These are phyloP conservation scores for Juglanconis oblonga DNA, from an alignment of 2,329 filamentous ascomycete genomes.

Conservation along the genomic window DNA sequence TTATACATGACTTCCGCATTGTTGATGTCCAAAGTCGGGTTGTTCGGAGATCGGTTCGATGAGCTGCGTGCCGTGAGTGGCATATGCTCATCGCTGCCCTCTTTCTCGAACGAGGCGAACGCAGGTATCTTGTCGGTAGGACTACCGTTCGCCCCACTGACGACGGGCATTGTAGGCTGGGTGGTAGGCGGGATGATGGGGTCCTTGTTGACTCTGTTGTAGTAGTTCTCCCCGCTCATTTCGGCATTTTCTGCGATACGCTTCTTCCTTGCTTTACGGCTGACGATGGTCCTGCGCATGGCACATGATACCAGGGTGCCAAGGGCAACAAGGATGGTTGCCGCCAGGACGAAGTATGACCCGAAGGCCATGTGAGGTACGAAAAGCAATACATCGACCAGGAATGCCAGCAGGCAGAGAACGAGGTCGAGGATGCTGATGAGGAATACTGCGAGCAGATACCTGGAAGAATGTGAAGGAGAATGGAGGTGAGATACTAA, in stretches of 20 bases:
- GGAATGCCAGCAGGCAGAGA: conserved; percentile 79
- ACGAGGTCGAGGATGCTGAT: conserved; percentile 82
- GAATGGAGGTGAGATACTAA: conserved; percentile 80
- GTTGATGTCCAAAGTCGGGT: conserved; percentile 37
- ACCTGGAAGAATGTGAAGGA: conserved; percentile 85
- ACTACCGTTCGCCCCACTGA: conserved; percentile 52
- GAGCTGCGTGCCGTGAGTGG: conserved; percentile 67
- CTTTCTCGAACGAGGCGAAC: conserved; percentile 66
- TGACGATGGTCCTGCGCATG: conserved; percentile 89
- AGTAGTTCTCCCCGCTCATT: conserved; percentile 94
- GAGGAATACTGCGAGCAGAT: conserved; percentile 80
- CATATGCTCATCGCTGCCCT: conserved; percentile 66
- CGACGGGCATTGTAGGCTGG: conserved; percentile 57
- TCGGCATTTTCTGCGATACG: conserved; percentile 91
- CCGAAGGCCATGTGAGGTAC: conserved; percentile 93
- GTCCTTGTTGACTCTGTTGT: conserved; percentile 65
- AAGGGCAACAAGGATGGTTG: conserved; percentile 79
- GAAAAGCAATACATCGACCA: conserved; percentile 92
- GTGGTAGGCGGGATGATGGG: conserved; percentile 39
- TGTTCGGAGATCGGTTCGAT: conserved; percentile 53
- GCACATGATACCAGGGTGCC: conserved; percentile 86
- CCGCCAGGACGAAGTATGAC: conserved; percentile 86
- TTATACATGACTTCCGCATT: conserved; percentile 33
- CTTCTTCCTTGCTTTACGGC: conserved; percentile 88
- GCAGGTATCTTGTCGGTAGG: conserved; percentile 44